phyloP scores from a whole-genome alignment of 352 stramenopile genomes.

The Globisporangium abappressorium region DNA sequence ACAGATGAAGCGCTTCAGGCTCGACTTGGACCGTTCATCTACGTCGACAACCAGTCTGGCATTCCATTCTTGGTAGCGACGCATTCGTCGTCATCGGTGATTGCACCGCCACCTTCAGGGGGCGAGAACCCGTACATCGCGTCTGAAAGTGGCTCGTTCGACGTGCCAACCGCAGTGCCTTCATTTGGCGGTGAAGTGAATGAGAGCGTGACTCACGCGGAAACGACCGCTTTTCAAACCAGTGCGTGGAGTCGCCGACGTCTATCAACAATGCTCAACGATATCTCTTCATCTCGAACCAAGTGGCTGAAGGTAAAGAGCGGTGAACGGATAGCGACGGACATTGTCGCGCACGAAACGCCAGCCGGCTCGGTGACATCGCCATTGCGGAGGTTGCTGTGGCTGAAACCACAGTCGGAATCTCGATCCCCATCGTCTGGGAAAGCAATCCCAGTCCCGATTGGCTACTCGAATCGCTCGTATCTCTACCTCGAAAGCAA shows the following conservation, averaged over 20 bases:
- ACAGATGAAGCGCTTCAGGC: conserved; percentile 37
- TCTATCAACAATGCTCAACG: conserved; percentile 70
- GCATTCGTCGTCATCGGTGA: conserved; percentile 30
- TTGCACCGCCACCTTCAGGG: conserved; percentile 17
- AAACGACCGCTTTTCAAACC: conserved; percentile 43
- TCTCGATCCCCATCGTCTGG: conserved; percentile 28
- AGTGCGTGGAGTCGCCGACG: conserved; percentile 59
- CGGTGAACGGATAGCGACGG: conserved; percentile 63
- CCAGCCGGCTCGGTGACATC: conserved; percentile 80
- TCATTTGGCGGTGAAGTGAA: conserved; percentile 27
- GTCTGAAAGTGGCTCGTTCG: conserved; percentile 34
- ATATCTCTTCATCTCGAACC: conserved; percentile 69
- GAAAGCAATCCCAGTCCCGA: conserved; percentile 83
- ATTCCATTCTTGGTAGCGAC: conserved; percentile 82
- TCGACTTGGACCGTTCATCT: conserved; percentile 77
- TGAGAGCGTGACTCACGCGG: conserved; percentile 44
- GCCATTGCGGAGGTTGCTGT: conserved; percentile 66
- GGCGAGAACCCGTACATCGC: conserved; percentile 8
- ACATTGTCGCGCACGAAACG: conserved; percentile 80
- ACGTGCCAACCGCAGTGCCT: conserved; percentile 52
- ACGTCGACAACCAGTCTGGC: conserved; percentile 84
- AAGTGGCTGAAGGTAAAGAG: conserved; percentile 66
- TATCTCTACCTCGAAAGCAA: conserved; percentile 80
- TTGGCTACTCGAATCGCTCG: conserved; percentile 83
- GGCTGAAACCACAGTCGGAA: conserved; percentile 71